Evolutionary conservation across 164 flowering plant species (phyloP).

Genomic region (Aristolochia contorta): DNA sequence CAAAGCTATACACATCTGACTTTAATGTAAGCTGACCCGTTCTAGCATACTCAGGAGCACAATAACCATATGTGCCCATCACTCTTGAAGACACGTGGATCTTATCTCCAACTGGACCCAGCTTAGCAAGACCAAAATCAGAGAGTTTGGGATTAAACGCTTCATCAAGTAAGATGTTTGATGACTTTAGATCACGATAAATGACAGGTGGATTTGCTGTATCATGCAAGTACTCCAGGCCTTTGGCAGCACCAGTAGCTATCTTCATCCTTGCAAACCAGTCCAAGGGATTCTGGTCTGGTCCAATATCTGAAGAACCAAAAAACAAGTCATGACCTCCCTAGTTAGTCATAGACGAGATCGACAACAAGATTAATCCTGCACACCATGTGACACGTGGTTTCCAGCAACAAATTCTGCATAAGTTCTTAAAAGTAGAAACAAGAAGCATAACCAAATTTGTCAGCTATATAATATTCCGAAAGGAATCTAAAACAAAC

Average conservation of each 20-base stretch:
- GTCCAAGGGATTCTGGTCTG: slow-evolving; percentile 25
- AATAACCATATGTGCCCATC: slow-evolving; percentile 66
- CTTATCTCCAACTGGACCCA: slow-evolving; percentile 36
- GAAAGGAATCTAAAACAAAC: too few species aligned
- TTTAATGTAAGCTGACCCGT: slow-evolving; percentile 42
- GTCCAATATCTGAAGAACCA: slow-evolving; percentile 21
- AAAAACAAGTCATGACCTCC: too few species aligned
- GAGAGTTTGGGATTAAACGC: slow-evolving; percentile 49
- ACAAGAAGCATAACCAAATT: too few species aligned
- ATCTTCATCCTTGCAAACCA: slow-evolving; percentile 54
- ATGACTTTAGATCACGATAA: slow-evolving; percentile 50
- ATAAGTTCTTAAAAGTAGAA: too few species aligned
- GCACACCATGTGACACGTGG: too few species aligned
- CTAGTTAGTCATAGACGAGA: too few species aligned
- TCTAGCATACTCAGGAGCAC: slow-evolving; percentile 60
- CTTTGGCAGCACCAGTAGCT: slow-evolving; percentile 53
- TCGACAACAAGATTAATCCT: too few species aligned
- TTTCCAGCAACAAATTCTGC: too few species aligned
- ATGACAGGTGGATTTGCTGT: slow-evolving; percentile 57
- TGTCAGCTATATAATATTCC: too few species aligned
- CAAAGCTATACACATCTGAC: slow-evolving; percentile 65
- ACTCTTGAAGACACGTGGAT: slow-evolving; percentile 36
- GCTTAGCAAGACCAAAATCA: slow-evolving; percentile 53
- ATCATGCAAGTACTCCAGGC: slow-evolving; percentile 56
- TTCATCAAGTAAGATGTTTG: slow-evolving; percentile 50